Conservation (phyloP, 371 early-diverging fungal species). For the Mycotypha africana region DNA sequence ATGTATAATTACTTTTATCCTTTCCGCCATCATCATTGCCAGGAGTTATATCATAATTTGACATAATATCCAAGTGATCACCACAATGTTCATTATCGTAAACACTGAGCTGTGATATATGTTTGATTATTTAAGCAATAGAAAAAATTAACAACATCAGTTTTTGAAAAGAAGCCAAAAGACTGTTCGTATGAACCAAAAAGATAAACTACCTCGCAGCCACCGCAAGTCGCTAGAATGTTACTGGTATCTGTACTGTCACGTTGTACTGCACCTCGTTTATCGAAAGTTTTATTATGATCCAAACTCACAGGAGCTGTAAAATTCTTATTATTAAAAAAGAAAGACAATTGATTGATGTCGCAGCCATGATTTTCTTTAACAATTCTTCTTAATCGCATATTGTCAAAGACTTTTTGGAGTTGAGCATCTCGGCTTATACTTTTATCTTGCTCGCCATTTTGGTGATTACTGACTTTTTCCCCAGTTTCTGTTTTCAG, state of each 20-base stretch:
- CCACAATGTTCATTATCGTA: constrained; percentile 92
- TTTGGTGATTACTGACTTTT: too few relatives aligned
- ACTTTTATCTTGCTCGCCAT: too few relatives aligned
- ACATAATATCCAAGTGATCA: constrained; percentile 89
- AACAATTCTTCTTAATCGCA: constrained; percentile 76
- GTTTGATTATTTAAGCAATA: too few relatives aligned
- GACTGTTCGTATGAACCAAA: too few relatives aligned
- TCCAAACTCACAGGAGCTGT: constrained; percentile 49
- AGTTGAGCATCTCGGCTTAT: not conserved
- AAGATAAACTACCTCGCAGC: constrained; percentile 44
- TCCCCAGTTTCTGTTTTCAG: not conserved
- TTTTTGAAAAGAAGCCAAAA: not conserved
- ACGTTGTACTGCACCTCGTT: constrained; percentile 60
- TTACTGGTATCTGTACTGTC: constrained; percentile 68
- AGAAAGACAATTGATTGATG: constrained; percentile 68
- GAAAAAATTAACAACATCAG: not conserved
- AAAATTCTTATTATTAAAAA: constrained; percentile 55
- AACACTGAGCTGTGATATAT: constrained; percentile 76
- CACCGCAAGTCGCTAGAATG: constrained; percentile 68
- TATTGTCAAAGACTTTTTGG: constrained; percentile 56
- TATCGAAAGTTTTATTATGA: constrained; percentile 57
- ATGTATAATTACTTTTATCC: constrained; percentile 24
- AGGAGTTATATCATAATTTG: constrained; percentile 63
- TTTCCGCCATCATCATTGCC: constrained; percentile 23
- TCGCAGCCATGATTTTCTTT: constrained; percentile 81